A percentile compares a stretch with the other conserved stretches of the same genome.
Conservation (phyloP, 228 moss, liverwort and hornwort species). For the Sphagnum magellanicum region DNA sequence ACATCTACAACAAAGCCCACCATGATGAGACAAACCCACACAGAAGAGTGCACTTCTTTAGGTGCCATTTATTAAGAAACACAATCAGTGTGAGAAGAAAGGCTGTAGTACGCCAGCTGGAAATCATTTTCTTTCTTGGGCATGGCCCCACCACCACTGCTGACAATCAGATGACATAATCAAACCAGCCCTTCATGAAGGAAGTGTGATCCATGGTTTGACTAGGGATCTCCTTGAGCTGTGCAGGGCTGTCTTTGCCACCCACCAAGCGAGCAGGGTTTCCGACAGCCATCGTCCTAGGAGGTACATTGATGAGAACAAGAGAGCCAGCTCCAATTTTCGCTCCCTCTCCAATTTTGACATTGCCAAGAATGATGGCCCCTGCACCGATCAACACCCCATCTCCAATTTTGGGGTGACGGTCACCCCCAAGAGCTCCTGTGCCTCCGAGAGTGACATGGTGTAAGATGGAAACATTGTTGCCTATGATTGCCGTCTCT, state of each 20-base stretch:
- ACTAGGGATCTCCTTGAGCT: conserved; percentile 45
- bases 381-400: conserved; percentile 46
- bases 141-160: no score
- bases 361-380: conserved; percentile 36
- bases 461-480: conserved; percentile 46
- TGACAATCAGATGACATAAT: conserved; percentile 33
- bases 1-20: no score
- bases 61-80: no score
- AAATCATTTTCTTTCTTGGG: no score
- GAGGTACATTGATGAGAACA: conserved; percentile 36
- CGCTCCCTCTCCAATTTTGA: conserved; percentile 31
- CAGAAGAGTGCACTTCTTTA: no score
- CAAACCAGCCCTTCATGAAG: conserved; percentile 43
- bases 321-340: conserved; percentile 45
- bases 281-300: conserved; percentile 33
- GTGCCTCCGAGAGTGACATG: conserved; percentile 35
- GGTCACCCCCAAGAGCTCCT: conserved; percentile 16
- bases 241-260: conserved; percentile 23
- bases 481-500: conserved; percentile 29
- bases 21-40: no score
- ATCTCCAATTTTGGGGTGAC: conserved; percentile 50
- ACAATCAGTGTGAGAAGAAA: no score
- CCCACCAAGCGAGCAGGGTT: conserved; percentile 44
- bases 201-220: conserved; percentile 39
- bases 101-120: no score